Evolutionary conservation across 768 basidiomycete species (phyloP).

Genomic region (Lentinus tigrinus): DNA sequence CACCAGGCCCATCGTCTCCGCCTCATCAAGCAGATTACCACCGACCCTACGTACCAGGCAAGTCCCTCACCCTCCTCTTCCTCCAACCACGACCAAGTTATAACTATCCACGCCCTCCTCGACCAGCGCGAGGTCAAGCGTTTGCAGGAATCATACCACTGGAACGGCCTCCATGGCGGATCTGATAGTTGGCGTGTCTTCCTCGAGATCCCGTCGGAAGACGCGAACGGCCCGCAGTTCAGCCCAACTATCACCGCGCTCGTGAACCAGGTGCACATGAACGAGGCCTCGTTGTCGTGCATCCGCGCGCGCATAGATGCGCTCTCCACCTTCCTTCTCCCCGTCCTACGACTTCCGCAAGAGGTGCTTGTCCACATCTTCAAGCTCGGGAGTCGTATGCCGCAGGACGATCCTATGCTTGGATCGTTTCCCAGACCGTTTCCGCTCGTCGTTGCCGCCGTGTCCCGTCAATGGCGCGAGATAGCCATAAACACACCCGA

Average conservation of each 20-base stretch:
- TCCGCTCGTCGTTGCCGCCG: slow-evolving; percentile 21
- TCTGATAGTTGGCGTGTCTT: slow-evolving; percentile 16
- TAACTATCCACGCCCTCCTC: not conserved
- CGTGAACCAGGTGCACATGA: slow-evolving; percentile 18
- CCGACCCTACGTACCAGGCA: slow-evolving; percentile 22
- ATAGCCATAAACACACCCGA: slow-evolving; percentile 17
- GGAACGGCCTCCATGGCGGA: slow-evolving; percentile 10
- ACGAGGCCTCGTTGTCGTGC: slow-evolving; percentile 21
- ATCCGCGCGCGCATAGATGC: slow-evolving; percentile 22
- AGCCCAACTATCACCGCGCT: slow-evolving; percentile 13
- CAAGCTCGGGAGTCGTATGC: slow-evolving; percentile 16
- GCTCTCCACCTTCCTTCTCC: slow-evolving; percentile 22
- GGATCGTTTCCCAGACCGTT: slow-evolving; percentile 13
- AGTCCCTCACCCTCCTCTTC: not conserved
- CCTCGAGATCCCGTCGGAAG: slow-evolving; percentile 5
- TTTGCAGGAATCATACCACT: slow-evolving; percentile 4
- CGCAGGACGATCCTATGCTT: slow-evolving; percentile 10
- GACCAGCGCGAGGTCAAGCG: slow-evolving; percentile 10
- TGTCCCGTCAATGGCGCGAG: slow-evolving; percentile 23
- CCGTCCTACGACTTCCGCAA: slow-evolving; percentile 21
- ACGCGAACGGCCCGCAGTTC: slow-evolving; percentile 8
- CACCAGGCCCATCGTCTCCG: slow-evolving; percentile 15
- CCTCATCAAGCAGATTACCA: slow-evolving; percentile 20
- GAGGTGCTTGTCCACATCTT: slow-evolving; percentile 24
- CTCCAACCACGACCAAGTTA: not conserved